Percentiles rank a stretch among this genome's conserved stretches.
Evolutionary conservation across 2,329 filamentous ascomycete genomes (phyloP).

Genomic region (Fonsecaea monophora): DNA sequence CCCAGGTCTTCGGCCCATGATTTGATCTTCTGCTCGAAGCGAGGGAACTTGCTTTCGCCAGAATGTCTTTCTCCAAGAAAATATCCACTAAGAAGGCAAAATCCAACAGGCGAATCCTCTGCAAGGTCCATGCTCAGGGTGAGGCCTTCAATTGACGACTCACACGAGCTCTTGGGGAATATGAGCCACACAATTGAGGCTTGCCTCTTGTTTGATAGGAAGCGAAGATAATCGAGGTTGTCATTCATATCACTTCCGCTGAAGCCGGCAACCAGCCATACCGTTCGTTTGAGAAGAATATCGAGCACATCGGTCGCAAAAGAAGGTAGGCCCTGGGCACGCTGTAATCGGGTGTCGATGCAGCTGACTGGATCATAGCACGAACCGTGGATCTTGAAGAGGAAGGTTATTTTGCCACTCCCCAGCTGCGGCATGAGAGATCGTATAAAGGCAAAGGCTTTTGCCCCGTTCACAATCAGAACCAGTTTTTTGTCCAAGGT

Average conservation of each 20-base stretch:
- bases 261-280: constrained; percentile 16
- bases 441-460: constrained; percentile 13
- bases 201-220: constrained; percentile 11
- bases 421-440: constrained; percentile 18
- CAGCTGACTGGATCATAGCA: constrained; percentile 17
- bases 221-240: constrained; percentile 17
- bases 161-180: background rate
- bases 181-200: constrained; percentile 11
- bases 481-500: constrained; percentile 2
- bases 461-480: constrained; percentile 16
- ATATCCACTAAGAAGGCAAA: constrained; percentile 9
- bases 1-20: constrained; percentile 6
- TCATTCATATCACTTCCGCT: constrained; percentile 22
- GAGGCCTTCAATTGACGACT: constrained; percentile 9
- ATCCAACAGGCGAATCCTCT: constrained; percentile 10
- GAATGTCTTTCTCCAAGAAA: constrained; percentile 13
- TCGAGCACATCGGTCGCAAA: constrained; percentile 19
- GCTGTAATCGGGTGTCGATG: constrained; percentile 17
- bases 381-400: constrained; percentile 18
- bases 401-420: constrained; percentile 7
- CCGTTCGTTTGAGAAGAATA: constrained; percentile 15
- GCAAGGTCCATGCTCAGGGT: constrained; percentile 2
- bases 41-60: constrained; percentile 12
- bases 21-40: constrained; percentile 3
- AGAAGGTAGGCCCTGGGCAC: constrained; percentile 15